Evolutionary conservation across 1,139 yeast genomes (phyloP), one percentile per base, ranked within the genome.

Genomic region (Hansenula anomala): DNA sequence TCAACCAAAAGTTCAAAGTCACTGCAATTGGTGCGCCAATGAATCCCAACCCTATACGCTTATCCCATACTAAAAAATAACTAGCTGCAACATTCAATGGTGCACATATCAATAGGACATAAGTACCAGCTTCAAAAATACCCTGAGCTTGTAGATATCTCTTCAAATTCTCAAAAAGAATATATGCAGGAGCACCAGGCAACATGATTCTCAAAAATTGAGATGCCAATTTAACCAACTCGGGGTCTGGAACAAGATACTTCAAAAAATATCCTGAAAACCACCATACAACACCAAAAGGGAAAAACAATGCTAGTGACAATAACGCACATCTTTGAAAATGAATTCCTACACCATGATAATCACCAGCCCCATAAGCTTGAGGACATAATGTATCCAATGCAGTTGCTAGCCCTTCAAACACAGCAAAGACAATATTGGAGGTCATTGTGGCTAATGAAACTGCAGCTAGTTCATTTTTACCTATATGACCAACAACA

Each of bases 141-240:
- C 95, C 95, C 60, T 90, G 97, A 0, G 95, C 90, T 62, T 89
- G 97, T 42, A 90, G 62, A 54, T 78, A 89, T 46, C 95, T 72
- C 58, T 89, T 89, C 23, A 85, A 75, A 48, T 80, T 78, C 59
- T 90, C 97, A 60, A 89, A 89, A 31, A 85, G 61, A 23, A 88
- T 83, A 59, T 85, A 88, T 0, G 87, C 90, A 0, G 96, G 96
- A 1, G 87, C 89, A 8, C 96, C 96, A 12, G 78, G 51, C 5
- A 82, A 72, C 54, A 86, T 64, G 5, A 83, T 67, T 41, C 86
- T 68, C 43, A 90, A 66, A 55, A 83, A 89, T 30, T 63, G 57
- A 22, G 83, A 70, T 0, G 97, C 83, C 35, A 86, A 60, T 10
- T 59, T 50, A 6, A 84, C 71, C n/a, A 89, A 80, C 43, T 78